phyloP scores from a whole-genome alignment of 169 alveolate genomes.

The Toxoplasma gondii region DNA sequence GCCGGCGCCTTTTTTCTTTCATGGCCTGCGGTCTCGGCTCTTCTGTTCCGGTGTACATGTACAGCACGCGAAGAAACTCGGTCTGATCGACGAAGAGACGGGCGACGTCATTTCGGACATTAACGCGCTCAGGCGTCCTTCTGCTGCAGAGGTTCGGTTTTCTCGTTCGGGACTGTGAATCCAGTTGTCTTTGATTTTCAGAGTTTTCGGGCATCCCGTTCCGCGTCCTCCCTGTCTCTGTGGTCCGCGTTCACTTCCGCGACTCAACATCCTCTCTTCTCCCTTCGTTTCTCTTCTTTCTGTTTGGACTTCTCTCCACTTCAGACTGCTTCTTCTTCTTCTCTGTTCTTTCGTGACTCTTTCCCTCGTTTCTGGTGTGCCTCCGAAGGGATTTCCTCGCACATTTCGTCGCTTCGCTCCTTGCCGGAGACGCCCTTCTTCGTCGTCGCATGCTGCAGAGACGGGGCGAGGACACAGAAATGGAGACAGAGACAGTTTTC shows the following conservation, averaged over 20 bases:
- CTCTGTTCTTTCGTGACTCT: too few species aligned
- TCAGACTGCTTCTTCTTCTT: background rate
- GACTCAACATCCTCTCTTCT: background rate
- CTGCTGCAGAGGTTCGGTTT: conserved; percentile 12
- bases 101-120: background rate
- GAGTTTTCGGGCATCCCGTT: too few species aligned
- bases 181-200: too few species aligned
- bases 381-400: too few species aligned
- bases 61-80: conserved; percentile 39
- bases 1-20: too few species aligned
- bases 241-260: background rate
- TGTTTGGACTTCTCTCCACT: background rate
- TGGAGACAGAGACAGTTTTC: background rate
- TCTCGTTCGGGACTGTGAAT: too few species aligned
- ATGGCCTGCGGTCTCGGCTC: too few species aligned
- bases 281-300: background rate
- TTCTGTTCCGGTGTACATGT: background rate
- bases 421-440: too few species aligned
- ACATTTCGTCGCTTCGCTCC: too few species aligned
- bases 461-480: background rate
- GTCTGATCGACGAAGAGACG: conserved; percentile 14
- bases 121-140: background rate
- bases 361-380: too few species aligned
- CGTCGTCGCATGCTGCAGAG: too few species aligned
- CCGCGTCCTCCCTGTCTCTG: too few species aligned